phyloP scores from a whole-genome alignment of 1,139 yeast genomes.

The Pichia sp. region DNA sequence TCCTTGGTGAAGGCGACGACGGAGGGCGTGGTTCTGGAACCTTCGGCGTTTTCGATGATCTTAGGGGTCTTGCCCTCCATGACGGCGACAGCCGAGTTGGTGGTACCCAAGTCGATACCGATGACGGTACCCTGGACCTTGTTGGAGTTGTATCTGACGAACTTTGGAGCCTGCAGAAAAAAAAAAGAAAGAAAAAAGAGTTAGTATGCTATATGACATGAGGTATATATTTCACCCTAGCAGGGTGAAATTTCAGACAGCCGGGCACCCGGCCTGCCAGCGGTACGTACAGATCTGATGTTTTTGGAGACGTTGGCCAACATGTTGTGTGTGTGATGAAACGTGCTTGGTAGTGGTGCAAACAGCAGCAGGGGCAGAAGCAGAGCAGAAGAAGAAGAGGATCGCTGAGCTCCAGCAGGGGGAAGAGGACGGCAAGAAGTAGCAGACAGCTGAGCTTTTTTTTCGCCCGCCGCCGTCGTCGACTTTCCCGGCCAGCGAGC shows the following conservation, averaged over 20 bases:
- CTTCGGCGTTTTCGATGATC: conserved; percentile 97
- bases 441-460: neutral
- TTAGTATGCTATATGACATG: conserved; percentile 13
- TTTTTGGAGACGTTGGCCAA: conserved; percentile 32
- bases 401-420: neutral
- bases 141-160: conserved; percentile 50
- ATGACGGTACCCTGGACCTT: conserved; percentile 73
- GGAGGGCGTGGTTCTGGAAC: conserved; percentile 98
- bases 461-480: conserved; percentile 7
- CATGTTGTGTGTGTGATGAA: conserved; percentile 19
- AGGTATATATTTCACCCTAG: neutral
- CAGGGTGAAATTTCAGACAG: neutral
- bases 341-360: neutral
- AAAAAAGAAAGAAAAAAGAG: conserved; percentile 14
- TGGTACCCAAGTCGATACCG: conserved; percentile 98
- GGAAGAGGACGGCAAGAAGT: neutral
- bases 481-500: neutral
- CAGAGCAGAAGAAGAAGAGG: neutral
- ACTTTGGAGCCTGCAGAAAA: conserved; percentile 9
- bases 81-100: conserved; percentile 97
- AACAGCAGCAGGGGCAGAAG: neutral
- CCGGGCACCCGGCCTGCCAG: neutral
- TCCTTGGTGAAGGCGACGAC: conserved; percentile 98
- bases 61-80: conserved; percentile 97
- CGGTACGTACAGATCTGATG: conserved; percentile 29